Evolutionary conservation across 495 filamentous ascomycete genomes (phyloP).

Genomic region (Staphylotrichum tortipilum): DNA sequence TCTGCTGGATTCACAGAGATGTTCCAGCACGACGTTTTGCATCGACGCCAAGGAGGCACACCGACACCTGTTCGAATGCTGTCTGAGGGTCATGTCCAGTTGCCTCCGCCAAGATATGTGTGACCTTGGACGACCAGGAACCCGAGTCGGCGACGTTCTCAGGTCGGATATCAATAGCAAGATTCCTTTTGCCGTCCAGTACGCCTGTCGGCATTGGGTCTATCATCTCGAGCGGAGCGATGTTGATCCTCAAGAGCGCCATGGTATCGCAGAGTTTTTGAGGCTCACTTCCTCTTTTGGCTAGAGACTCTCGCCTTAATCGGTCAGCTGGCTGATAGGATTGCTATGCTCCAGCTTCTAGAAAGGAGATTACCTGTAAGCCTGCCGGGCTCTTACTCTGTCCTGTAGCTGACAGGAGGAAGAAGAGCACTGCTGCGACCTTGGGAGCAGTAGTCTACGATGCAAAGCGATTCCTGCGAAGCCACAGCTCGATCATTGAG

Average conservation of each 20-base stretch:
- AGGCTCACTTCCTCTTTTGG: not conserved
- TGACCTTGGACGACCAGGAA: not conserved
- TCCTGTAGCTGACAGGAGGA: not conserved
- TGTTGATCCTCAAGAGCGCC: not conserved
- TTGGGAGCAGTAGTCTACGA: not conserved
- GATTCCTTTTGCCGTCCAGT: not conserved
- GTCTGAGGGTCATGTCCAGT: not conserved
- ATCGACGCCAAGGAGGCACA: not conserved
- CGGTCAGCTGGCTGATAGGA: not conserved
- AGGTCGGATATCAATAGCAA: not conserved
- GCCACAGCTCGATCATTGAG: not conserved
- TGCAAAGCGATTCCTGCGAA: not conserved
- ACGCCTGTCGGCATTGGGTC: conserved; percentile 1
- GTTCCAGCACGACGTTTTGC: not conserved
- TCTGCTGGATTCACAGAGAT: not conserved
- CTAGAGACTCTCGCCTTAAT: not conserved
- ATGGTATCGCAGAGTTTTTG: not conserved
- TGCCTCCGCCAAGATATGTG: not conserved
- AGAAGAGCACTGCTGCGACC: not conserved
- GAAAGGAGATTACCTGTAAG: not conserved
- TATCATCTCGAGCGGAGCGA: not conserved
- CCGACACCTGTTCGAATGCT: not conserved
- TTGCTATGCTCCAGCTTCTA: not conserved
- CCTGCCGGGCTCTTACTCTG: not conserved
- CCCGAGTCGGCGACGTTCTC: not conserved